Conservation (phyloP, 768 basidiomycete genomes). For the Kwoniella europaea region DNA sequence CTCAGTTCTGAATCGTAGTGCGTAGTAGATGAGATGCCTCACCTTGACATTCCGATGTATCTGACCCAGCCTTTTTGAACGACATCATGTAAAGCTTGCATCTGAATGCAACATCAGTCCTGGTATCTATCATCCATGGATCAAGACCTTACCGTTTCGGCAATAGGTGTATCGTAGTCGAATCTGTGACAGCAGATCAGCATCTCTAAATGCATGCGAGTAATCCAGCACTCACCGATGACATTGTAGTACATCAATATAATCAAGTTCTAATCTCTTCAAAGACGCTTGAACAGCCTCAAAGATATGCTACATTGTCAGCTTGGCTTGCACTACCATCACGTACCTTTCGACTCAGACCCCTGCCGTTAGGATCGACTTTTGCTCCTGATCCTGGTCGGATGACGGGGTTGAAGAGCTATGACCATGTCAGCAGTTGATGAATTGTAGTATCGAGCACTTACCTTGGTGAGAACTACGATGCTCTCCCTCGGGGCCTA, state of each 20-base stretch:
- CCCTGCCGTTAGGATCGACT: constrained; percentile 11
- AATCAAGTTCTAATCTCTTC: constrained; percentile 73
- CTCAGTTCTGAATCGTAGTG: no score
- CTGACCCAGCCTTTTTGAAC: constrained; percentile 69
- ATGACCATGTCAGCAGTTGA: neutral
- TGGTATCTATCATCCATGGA: neutral
- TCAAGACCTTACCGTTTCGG: constrained; percentile 59
- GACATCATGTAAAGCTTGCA: constrained; percentile 74
- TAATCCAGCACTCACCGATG: constrained; percentile 18
- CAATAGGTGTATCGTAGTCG: constrained; percentile 66
- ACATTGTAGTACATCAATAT: constrained; percentile 72
- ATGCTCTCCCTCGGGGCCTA: constrained; percentile 74
- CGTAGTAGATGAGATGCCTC: constrained; percentile 16
- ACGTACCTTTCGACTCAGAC: constrained; percentile 32
- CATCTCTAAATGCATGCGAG: no score
- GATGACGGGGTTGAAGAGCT: constrained; percentile 10
- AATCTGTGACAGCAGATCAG: constrained; percentile 38
- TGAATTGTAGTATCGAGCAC: neutral
- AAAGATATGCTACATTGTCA: constrained; percentile 66
- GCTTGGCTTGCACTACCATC: neutral
- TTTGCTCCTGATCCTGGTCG: constrained; percentile 6
- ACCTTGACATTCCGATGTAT: constrained; percentile 58
- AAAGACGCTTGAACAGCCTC: constrained; percentile 65
- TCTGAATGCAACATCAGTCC: constrained; percentile 41
- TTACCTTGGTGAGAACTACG: constrained; percentile 77